Conservation (phyloP, 108 stramenopile genomes). For the Cyclotella baltica region DNA sequence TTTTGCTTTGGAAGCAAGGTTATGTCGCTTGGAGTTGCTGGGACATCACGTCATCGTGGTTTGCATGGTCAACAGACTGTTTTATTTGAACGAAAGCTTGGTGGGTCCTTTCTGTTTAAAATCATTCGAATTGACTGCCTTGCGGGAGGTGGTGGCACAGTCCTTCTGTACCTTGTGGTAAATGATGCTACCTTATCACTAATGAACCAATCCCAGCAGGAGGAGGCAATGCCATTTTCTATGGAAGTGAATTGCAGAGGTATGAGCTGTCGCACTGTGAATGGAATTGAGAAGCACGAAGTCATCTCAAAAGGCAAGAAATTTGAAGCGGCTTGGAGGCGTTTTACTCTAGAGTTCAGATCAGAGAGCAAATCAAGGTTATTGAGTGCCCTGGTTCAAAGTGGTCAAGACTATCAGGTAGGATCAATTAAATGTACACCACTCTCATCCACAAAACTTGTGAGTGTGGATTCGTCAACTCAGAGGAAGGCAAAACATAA, state of each 20-base stretch:
- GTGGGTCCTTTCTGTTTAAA: conserved; percentile 31
- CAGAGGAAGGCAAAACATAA: conserved; percentile 10
- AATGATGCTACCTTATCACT: conserved; percentile 34
- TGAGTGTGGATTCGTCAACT: conserved; percentile 1
- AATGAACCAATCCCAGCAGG: background rate
- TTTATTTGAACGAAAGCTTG: conserved; percentile 40
- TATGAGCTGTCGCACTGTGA: conserved; percentile 66
- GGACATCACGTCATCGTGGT: conserved; percentile 40
- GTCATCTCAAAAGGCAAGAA: conserved; percentile 73
- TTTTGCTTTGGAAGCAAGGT: conserved; percentile 55
- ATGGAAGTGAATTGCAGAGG: conserved; percentile 73
- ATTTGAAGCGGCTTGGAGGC: conserved; percentile 80
- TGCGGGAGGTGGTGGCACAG: conserved; percentile 64
- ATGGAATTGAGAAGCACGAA: conserved; percentile 69
- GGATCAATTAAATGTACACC: conserved; percentile 51
- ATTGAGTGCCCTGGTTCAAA: conserved; percentile 64
- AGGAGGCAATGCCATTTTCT: conserved; percentile 42
- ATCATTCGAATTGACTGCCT: conserved; percentile 60
- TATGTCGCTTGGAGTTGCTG: conserved; percentile 48
- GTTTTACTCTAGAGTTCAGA: conserved; percentile 42
- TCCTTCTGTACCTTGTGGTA: conserved; percentile 63
- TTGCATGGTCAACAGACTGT: conserved; percentile 50
- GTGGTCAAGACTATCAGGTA: conserved; percentile 72
- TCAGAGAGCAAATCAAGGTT: conserved; percentile 58
- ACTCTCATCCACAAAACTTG: background rate